phyloP scores from a whole-genome alignment of 192 early-diverging fungal species.

The Umbelopsis sp. region DNA sequence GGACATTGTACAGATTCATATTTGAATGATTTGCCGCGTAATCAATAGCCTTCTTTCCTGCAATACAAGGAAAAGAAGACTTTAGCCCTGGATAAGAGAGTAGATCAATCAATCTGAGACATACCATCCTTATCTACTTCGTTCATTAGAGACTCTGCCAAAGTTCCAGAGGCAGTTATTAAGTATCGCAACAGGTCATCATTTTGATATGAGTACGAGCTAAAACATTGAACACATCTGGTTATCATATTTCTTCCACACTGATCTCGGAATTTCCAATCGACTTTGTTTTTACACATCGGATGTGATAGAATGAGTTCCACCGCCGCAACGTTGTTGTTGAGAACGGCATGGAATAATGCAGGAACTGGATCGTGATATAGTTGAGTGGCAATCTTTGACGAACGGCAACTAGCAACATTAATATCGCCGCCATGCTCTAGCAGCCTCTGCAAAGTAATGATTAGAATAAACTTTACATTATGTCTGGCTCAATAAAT shows the following conservation, averaged over 20 bases:
- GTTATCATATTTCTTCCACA: conserved; percentile 14
- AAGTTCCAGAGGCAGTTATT: not conserved
- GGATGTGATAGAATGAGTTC: conserved; percentile 19
- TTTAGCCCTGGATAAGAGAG: not conserved
- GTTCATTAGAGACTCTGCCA: conserved; percentile 5
- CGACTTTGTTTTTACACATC: not conserved
- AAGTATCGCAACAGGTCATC: conserved; percentile 19
- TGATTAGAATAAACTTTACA: not conserved
- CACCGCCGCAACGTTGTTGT: conserved; percentile 34
- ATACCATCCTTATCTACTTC: conserved; percentile 26
- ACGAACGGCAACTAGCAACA: conserved; percentile 28
- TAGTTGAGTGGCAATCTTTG: conserved; percentile 3
- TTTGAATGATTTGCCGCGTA: conserved; percentile 14
- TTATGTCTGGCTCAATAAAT: not conserved
- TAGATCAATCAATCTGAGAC: not conserved
- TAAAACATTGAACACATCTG: conserved; percentile 5
- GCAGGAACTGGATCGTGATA: conserved; percentile 35
- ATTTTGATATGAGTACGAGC: conserved; percentile 28
- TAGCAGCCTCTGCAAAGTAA: conserved; percentile 33
- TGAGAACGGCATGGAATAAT: conserved; percentile 41
- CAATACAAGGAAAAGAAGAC: not conserved
- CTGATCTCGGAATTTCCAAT: conserved; percentile 1
- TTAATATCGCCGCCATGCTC: conserved; percentile 43
- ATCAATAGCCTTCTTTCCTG: conserved; percentile 21
- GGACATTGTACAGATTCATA: conserved; percentile 14